Evolutionary conservation across 768 basidiomycete species (phyloP).

Genomic region (Fomitopsis serialis): DNA sequence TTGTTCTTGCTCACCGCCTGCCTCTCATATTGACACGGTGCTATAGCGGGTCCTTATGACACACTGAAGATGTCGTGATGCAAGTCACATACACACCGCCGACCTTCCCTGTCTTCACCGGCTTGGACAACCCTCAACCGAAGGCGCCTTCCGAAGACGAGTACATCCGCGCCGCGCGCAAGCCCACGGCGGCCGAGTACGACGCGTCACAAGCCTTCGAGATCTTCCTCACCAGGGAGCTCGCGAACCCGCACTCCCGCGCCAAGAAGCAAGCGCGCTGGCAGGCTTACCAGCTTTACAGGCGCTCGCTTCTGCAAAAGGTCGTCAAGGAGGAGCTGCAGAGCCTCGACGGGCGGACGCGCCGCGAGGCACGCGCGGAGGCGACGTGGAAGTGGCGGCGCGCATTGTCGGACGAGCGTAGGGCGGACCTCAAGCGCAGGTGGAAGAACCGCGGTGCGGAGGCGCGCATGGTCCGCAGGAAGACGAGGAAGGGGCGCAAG

Average conservation of each 20-base stretch:
- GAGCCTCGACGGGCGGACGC: constrained; percentile 54
- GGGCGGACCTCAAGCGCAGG: constrained; percentile 55
- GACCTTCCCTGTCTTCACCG: constrained; percentile 29
- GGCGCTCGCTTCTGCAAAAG: constrained; percentile 44
- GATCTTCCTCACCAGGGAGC: constrained; percentile 57
- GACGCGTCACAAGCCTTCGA: constrained; percentile 60
- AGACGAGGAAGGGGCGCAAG: constrained; percentile 23
- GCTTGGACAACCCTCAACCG: constrained; percentile 20
- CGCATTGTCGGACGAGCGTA: constrained; percentile 49
- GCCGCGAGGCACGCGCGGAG: constrained; percentile 62
- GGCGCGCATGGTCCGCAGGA: constrained; percentile 17
- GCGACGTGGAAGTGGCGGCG: constrained; percentile 72
- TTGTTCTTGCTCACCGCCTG: neutral
- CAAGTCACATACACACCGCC: constrained; percentile 72
- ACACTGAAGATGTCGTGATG: constrained; percentile 56
- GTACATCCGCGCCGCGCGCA: constrained; percentile 49
- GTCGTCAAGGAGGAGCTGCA: constrained; percentile 43
- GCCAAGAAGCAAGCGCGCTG: constrained; percentile 79
- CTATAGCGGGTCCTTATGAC: constrained; percentile 56
- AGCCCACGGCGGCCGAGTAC: constrained; percentile 36
- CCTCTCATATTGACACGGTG: constrained; percentile 1
- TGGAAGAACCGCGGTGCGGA: constrained; percentile 36
- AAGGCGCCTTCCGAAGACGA: constrained; percentile 34
- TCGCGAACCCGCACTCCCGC: constrained; percentile 77
- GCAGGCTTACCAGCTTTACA: constrained; percentile 49